Evolutionary conservation across 2,329 filamentous ascomycete genomes (phyloP).

Genomic region (Drechslera avenae): DNA sequence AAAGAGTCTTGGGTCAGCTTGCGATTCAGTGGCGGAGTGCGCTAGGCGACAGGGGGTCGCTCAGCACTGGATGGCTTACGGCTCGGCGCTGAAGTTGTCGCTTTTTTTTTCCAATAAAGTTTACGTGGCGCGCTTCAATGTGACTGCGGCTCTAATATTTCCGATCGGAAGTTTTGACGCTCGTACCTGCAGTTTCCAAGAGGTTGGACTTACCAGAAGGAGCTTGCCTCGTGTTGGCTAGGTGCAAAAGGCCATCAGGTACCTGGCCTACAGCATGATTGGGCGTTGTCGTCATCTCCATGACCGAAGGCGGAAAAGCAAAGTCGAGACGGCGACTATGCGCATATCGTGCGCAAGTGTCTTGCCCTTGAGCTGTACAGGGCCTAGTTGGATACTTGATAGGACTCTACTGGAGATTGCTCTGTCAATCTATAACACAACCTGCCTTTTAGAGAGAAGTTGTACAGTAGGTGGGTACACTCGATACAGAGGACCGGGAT

Average conservation of each 20-base stretch:
- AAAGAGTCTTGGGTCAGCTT: conserved; percentile 76
- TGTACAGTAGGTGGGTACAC: conserved; percentile 3
- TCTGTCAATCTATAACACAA: not conserved
- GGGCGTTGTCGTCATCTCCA: not conserved
- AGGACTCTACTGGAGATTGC: conserved; percentile 14
- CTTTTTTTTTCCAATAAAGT: conserved; percentile 6
- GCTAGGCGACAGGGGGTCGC: conserved; percentile 85
- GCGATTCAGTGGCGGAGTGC: conserved; percentile 86
- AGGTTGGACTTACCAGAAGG: conserved; percentile 1
- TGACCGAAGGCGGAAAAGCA: conserved; percentile 5
- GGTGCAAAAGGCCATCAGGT: not conserved
- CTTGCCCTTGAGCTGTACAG: not conserved
- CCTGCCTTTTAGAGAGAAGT: conserved; percentile 1
- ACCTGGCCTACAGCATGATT: conserved; percentile 2
- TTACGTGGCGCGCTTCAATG: conserved; percentile 1
- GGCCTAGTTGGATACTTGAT: not conserved
- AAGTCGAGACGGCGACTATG: not conserved
- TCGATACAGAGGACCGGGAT: conserved; percentile 2
- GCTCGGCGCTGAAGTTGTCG: conserved; percentile 38
- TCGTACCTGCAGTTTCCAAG: conserved; percentile 12
- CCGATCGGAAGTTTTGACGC: conserved; percentile 4
- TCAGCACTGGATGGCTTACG: conserved; percentile 81
- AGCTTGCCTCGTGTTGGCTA: conserved; percentile 1
- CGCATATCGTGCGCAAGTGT: not conserved
- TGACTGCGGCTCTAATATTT: conserved; percentile 2